Evolutionary conservation across 169 alveolate genomes (phyloP).

Genomic region (Eimeria brunetti): DNA sequence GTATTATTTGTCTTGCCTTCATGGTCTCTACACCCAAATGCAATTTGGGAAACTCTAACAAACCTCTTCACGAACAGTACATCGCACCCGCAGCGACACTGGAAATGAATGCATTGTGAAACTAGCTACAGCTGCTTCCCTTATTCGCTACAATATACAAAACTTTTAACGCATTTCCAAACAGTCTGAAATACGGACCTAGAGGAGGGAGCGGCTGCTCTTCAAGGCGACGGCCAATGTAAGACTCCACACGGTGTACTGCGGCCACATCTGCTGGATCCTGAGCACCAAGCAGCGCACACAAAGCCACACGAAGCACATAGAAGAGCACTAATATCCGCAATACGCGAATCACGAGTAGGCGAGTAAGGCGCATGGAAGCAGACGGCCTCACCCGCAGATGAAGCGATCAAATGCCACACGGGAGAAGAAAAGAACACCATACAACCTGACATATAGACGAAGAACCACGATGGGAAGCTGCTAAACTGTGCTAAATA

Average conservation of each 20-base stretch:
- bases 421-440: not conserved
- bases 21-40: not conserved
- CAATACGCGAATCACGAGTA: not conserved
- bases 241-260: conserved; percentile 58
- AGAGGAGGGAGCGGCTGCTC: conserved; percentile 63
- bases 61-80: not conserved
- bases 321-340: not conserved
- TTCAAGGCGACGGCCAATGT: conserved; percentile 49
- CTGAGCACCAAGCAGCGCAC: not conserved
- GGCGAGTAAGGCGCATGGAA: not conserved
- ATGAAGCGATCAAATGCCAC: not conserved
- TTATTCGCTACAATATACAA: not conserved
- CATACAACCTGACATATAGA: not conserved
- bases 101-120: not conserved
- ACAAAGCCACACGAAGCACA: not conserved
- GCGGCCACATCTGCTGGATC: conserved; percentile 61
- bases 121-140: not conserved
- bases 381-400: not conserved
- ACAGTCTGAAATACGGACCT: conserved; percentile 3
- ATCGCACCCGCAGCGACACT: not conserved
- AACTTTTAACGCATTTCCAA: not conserved
- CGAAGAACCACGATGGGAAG: not conserved
- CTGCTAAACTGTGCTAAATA: not conserved
- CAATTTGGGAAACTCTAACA: not conserved
- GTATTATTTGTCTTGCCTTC: not conserved